Conservation (phyloP, 1,284 basidiomycete species). For the Melanopsichium pennsylvanicum region DNA sequence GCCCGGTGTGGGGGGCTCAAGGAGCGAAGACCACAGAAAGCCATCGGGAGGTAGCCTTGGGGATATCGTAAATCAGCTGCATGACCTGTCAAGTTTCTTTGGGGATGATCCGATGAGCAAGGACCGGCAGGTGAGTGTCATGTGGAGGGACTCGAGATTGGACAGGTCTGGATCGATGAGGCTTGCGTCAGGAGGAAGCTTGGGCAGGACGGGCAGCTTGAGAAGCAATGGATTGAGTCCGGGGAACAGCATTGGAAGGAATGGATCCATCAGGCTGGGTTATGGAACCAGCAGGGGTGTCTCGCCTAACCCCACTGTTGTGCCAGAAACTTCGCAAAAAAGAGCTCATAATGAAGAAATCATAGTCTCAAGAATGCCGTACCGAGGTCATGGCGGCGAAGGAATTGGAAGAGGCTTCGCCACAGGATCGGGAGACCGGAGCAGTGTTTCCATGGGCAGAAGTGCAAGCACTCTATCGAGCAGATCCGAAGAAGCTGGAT, state of each 20-base stretch:
- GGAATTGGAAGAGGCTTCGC: background rate
- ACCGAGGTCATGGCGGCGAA: too few species aligned
- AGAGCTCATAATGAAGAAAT: background rate
- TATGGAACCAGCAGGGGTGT: conserved; percentile 23
- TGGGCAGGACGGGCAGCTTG: conserved; percentile 14
- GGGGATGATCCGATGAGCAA: conserved; percentile 52
- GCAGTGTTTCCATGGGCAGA: conserved; percentile 5
- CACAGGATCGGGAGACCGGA: background rate
- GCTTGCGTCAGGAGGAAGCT: conserved; percentile 5
- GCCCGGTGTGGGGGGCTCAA: conserved; percentile 16
- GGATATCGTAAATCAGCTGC: conserved; percentile 61
- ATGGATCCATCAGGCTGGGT: conserved; percentile 14
- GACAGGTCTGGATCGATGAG: conserved; percentile 36
- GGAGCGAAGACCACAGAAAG: conserved; percentile 14
- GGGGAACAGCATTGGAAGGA: conserved; percentile 6
- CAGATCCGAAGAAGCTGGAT: conserved; percentile 18
- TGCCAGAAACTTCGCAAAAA: conserved; percentile 16
- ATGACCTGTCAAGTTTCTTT: conserved; percentile 62
- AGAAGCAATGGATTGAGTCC: conserved; percentile 16
- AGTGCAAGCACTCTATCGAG: conserved; percentile 18
- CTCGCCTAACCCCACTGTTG: conserved; percentile 38
- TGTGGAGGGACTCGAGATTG: conserved; percentile 43
- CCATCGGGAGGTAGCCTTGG: conserved; percentile 42
- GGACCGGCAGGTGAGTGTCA: conserved; percentile 35
- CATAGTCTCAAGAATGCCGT: too few species aligned